Evolutionary conservation across 2,329 filamentous ascomycete genomes (phyloP).

Genomic region (Aspergillus floridensis): DNA sequence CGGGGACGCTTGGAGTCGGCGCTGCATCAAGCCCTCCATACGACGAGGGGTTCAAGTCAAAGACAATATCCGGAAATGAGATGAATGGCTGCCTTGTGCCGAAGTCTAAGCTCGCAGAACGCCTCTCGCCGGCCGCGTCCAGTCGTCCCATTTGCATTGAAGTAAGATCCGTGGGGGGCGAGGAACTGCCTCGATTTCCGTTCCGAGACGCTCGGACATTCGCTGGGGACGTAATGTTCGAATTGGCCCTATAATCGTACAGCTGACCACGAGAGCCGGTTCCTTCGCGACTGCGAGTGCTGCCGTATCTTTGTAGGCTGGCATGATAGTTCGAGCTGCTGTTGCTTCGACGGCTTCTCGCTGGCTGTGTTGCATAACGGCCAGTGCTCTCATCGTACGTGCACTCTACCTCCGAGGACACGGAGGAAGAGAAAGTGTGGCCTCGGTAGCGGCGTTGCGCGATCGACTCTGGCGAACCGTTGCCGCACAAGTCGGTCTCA

Average conservation of each 20-base stretch:
- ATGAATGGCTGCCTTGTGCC: slow-evolving; percentile 37
- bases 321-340: slow-evolving; percentile 72
- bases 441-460: slow-evolving; percentile 49
- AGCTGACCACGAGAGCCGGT: slow-evolving; percentile 38
- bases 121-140: slow-evolving; percentile 34
- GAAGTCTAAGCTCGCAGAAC: slow-evolving; percentile 48
- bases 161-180: slow-evolving; percentile 73
- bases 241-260: slow-evolving; percentile 32
- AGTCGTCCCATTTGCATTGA: slow-evolving; percentile 34
- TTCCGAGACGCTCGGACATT: slow-evolving; percentile 48
- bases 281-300: slow-evolving; percentile 50
- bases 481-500: slow-evolving; percentile 37
- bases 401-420: slow-evolving; percentile 57
- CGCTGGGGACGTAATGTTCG: slow-evolving; percentile 22
- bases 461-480: slow-evolving; percentile 30
- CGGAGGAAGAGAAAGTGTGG: slow-evolving; percentile 60
- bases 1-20: slow-evolving; percentile 79
- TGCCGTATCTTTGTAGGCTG: slow-evolving; percentile 61
- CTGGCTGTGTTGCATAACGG: slow-evolving; percentile 42
- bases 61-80: slow-evolving; percentile 39
- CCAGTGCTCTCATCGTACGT: slow-evolving; percentile 37
- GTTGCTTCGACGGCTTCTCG: slow-evolving; percentile 67
- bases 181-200: slow-evolving; percentile 71
- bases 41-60: slow-evolving; percentile 26
- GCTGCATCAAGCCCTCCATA: slow-evolving; percentile 69